Evolutionary conservation across 2,329 filamentous ascomycete genomes (phyloP).

Genomic region (Colletotrichum lupini): DNA sequence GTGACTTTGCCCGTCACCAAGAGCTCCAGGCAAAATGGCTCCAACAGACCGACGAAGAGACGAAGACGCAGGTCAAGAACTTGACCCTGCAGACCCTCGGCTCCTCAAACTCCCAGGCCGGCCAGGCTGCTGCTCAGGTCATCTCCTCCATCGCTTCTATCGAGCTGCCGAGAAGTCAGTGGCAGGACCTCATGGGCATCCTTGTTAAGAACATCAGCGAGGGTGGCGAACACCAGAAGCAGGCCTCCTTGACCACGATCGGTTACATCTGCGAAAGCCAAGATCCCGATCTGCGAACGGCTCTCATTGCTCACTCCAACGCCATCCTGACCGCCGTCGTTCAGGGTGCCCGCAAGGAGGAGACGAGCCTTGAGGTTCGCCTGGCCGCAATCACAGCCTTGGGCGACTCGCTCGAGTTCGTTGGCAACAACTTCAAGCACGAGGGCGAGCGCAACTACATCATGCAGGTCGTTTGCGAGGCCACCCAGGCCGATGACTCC

Average conservation of each 20-base stretch:
- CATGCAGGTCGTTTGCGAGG: constrained; percentile 99
- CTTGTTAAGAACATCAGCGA: constrained; percentile 94
- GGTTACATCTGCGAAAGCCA: constrained; percentile 98
- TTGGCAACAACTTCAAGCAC: constrained; percentile 98
- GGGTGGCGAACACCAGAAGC: constrained; percentile 89
- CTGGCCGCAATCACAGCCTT: constrained; percentile 93
- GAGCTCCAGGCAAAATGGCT: constrained; percentile 96
- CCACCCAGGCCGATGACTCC: constrained; percentile 90
- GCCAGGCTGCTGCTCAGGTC: constrained; percentile 92
- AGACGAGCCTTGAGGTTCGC: constrained; percentile 90
- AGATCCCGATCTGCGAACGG: constrained; percentile 84
- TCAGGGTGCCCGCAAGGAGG: constrained; percentile 96
- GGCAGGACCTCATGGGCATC: constrained; percentile 88
- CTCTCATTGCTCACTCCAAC: constrained; percentile 89
- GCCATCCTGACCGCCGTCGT: constrained; percentile 98
- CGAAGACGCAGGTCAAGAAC: constrained; percentile 89
- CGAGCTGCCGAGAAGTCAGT: constrained; percentile 92
- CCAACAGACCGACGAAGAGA: constrained; percentile 80
- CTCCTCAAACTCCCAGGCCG: constrained; percentile 83
- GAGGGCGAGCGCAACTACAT: constrained; percentile 99
- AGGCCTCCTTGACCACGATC: constrained; percentile 94
- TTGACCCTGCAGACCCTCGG: constrained; percentile 88
- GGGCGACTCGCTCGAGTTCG: constrained; percentile 96
- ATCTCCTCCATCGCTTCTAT: constrained; percentile 95
- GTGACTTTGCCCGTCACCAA: constrained; percentile 87